A percentile compares a stretch with the other conserved stretches of the same genome.
Evolutionary conservation across 2,329 filamentous ascomycete species (phyloP).

Genomic region (Blumeria hordei): DNA sequence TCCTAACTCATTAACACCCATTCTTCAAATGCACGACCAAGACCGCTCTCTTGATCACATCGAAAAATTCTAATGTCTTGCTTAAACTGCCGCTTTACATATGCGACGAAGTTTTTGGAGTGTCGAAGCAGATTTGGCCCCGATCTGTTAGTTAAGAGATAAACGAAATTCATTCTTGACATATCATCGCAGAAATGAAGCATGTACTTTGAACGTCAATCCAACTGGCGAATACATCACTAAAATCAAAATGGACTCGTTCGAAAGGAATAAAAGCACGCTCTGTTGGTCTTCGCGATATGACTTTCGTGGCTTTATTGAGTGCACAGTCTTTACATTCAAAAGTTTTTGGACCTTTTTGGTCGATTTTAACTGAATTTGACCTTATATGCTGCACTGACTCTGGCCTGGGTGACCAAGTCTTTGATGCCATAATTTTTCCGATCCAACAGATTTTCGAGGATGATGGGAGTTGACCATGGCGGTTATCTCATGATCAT

Average conservation of each 20-base stretch:
- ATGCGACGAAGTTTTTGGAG: not conserved
- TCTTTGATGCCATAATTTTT: not conserved
- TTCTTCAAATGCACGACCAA: not conserved
- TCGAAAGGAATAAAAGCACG: not conserved
- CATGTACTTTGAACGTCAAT: not conserved
- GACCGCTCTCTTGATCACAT: not conserved
- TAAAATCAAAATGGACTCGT: not conserved
- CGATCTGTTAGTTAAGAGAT: not conserved
- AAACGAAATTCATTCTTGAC: not conserved
- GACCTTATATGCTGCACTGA: not conserved
- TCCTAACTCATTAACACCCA: not conserved
- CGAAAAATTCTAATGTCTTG: not conserved
- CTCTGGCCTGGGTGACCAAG: not conserved
- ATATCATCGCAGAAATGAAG: not conserved
- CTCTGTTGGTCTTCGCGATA: not conserved
- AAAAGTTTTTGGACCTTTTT: not conserved
- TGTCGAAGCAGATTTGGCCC: not conserved
- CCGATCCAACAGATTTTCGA: not conserved
- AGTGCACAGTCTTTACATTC: slow-evolving; percentile 1
- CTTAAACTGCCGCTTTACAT: not conserved
- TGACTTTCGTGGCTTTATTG: not conserved
- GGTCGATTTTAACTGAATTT: not conserved
- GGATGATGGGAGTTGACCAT: not conserved
- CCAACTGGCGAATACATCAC: not conserved
- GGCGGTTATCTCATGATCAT: not conserved